Evolutionary conservation across 805 yeast species (phyloP).

Genomic region (Danielia reshetovae): DNA sequence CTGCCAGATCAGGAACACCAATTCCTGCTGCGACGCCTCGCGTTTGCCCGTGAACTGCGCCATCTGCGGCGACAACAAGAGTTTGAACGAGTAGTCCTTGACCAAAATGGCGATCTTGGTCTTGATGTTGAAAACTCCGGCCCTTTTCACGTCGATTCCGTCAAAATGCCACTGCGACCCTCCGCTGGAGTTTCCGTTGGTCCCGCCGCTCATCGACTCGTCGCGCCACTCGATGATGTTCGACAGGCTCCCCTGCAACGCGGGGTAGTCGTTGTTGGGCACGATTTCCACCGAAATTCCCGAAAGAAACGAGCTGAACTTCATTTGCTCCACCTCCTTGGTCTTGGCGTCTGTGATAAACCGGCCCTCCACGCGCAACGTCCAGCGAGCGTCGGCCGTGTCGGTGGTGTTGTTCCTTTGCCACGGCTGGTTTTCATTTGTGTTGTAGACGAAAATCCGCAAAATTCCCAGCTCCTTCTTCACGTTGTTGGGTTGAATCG

Average conservation of each 20-base stretch:
- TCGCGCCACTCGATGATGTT: conserved; percentile 89
- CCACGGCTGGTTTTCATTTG: conserved; percentile 89
- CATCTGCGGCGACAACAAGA: conserved; percentile 60
- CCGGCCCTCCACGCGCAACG: conserved; percentile 84
- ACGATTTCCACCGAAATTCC: conserved; percentile 79
- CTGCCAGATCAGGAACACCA: conserved; percentile 76
- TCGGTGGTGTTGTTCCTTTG: conserved; percentile 30
- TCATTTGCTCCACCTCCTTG: conserved; percentile 8
- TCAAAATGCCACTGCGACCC: conserved; percentile 50
- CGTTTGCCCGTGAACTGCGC: conserved; percentile 67
- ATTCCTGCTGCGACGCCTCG: conserved; percentile 84
- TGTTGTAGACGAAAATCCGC: conserved; percentile 79
- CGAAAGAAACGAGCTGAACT: conserved; percentile 56
- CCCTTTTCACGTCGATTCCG: conserved; percentile 82
- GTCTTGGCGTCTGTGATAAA: conserved; percentile 39
- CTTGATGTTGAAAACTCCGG: conserved; percentile 55
- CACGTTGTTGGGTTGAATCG: conserved; percentile 33
- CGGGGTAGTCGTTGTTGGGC: conserved; percentile 37
- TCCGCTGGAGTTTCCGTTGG: conserved; percentile 16
- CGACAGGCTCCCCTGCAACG: conserved; percentile 25
- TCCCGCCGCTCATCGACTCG: conserved; percentile 29
- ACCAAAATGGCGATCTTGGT: conserved; percentile 70
- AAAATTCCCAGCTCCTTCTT: conserved; percentile 53
- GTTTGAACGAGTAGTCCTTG: conserved; percentile 67
- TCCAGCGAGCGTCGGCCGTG: conserved; percentile 65